Percentiles rank a stretch among this genome's conserved stretches.
phyloP scores from a whole-genome alignment of 345 rosid species.

The Erodium maritimum region DNA sequence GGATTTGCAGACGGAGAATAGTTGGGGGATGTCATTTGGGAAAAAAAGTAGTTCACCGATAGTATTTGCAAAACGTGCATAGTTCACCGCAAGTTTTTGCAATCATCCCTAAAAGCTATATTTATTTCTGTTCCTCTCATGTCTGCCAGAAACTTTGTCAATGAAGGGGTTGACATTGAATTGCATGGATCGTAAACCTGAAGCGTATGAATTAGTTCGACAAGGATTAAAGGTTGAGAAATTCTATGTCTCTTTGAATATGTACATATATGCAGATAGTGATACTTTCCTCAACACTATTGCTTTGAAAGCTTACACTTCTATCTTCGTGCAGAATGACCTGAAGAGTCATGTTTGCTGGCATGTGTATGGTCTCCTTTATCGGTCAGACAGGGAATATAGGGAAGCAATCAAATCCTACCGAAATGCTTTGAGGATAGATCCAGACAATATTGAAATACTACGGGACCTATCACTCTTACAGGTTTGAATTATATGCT shows the following conservation, averaged over 20 bases:
- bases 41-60: too few species aligned
- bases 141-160: conserved; percentile 74
- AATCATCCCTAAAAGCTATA: too few species aligned
- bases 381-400: conserved; percentile 97
- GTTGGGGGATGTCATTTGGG: too few species aligned
- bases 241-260: conserved; percentile 6
- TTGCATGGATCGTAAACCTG: conserved; percentile 97
- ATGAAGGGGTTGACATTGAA: conserved; percentile 97
- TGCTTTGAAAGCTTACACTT: not conserved
- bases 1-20: too few species aligned
- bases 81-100: too few species aligned
- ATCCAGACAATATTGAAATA: conserved; percentile 97
- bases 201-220: conserved; percentile 96
- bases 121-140: conserved; percentile 1
- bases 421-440: conserved; percentile 84
- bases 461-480: conserved; percentile 85
- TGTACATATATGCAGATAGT: not conserved
- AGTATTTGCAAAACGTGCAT: too few species aligned
- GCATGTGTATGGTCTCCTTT: conserved; percentile 97
- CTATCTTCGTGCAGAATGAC: conserved; percentile 64
- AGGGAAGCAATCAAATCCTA: conserved; percentile 99
- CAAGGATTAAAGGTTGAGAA: conserved; percentile 71
- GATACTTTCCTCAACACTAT: not conserved
- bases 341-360: conserved; percentile 99
- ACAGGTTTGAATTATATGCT: conserved; percentile 41